Base-by-base conservation (phyloP, 495 filamentous ascomycete species). In the Ramalina intermedia region DNA sequence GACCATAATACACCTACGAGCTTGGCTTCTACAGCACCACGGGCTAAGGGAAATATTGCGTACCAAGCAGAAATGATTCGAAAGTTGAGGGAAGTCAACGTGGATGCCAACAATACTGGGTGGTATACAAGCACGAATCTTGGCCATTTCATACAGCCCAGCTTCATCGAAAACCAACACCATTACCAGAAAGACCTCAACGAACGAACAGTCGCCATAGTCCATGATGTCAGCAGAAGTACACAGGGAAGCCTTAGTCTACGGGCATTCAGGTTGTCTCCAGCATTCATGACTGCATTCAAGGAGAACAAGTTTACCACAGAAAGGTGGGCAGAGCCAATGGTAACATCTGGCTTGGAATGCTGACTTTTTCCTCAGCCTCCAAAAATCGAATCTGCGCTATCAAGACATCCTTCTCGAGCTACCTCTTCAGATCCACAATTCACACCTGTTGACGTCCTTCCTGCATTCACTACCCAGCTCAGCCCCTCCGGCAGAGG, bases 71-170 rank as follows among this genome's bases (percentile, higher is more conserved):
- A 98, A 68, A 96, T 96, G 91, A 88, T 98, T 63, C 83, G 85
- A 55, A 89, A 87, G 65, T 72, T 98, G 36, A 79, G 88, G 61
- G 93, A 96, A 66, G 93, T 98, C 57, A 98, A 98, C 62, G 85
- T 96, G 48, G 91, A 98, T 65, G 91, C 91, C 53, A 94, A 96
- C 71, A 94, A 87, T 57, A 87, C 93, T 48, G 91, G 91, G 50
- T 98, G 90, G 90, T 98, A 98, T 68, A 94, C 87, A 47, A 96
- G 88, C 67, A 87, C 90, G 50, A 95, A 87, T 68, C 91, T 98
- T 80, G 93, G 91, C 61, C 96, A 96, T 73, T 98, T 96, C 51
- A 76, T 96, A 69, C 94, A 85, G 70, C 65, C 81, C 57, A 87
- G 84, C 71, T 87, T 94, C 61, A 85, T 96, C 70, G 91, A 98